Percentiles rank a stretch among this genome's conserved stretches.
phyloP scores from a whole-genome alignment of 371 early-diverging fungal species.

The Lichtheimia corymbifera region DNA sequence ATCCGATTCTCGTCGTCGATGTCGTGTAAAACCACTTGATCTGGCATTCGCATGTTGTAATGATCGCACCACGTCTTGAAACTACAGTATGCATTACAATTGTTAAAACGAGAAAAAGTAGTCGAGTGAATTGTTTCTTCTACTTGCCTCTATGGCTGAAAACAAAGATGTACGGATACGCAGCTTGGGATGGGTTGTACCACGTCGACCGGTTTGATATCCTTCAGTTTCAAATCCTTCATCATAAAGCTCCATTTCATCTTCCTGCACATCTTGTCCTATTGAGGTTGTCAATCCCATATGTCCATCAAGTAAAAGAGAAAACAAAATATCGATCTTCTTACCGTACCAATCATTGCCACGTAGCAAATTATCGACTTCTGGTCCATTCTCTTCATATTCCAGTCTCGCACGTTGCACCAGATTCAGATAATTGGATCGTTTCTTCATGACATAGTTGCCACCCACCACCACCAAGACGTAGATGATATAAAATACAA shows the following conservation, averaged over 20 bases:
- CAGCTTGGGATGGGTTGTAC: conserved; percentile 33
- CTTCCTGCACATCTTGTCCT: conserved; percentile 26
- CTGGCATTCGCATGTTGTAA: conserved; percentile 26
- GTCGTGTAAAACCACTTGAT: not conserved
- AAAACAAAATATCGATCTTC: not conserved
- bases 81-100: conserved; percentile 31
- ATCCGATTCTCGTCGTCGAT: conserved; percentile 7
- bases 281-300: not conserved
- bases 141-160: conserved; percentile 46
- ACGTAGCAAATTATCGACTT: conserved; percentile 41
- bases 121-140: too few relatives aligned
- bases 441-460: conserved; percentile 47
- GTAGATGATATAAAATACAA: conserved; percentile 57
- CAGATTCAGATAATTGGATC: conserved; percentile 37
- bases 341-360: conserved; percentile 35
- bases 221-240: conserved; percentile 54
- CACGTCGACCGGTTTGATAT: conserved; percentile 29
- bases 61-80: conserved; percentile 55
- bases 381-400: conserved; percentile 46
- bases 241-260: conserved; percentile 48
- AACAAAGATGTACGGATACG: conserved; percentile 46
- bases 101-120: not conserved
- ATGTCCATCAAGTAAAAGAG: not conserved
- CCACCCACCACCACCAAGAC: conserved; percentile 62
- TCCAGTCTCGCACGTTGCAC: conserved; percentile 46